Evolutionary conservation across 1,284 basidiomycete species (phyloP).

Genomic region (Cystobasidiaceae sp.): DNA sequence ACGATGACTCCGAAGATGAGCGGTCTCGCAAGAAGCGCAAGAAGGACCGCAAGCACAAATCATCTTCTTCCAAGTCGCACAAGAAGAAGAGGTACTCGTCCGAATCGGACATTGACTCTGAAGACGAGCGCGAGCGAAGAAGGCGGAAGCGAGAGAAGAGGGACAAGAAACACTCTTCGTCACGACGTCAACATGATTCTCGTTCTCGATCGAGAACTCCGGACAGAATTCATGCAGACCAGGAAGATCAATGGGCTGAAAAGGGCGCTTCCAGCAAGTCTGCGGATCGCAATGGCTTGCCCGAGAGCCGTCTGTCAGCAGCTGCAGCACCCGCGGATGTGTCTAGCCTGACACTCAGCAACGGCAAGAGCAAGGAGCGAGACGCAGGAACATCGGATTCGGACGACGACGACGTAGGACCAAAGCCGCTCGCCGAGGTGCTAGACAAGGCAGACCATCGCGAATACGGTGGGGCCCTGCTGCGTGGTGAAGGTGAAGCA

Average conservation of each 20-base stretch:
- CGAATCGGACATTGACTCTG: constrained; percentile 13
- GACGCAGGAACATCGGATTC: constrained; percentile 38
- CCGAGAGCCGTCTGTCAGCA: background rate
- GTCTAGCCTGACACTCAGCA: constrained; percentile 32
- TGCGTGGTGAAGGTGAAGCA: constrained; percentile 90
- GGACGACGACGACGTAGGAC: constrained; percentile 45
- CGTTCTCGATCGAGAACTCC: background rate
- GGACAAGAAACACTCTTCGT: constrained; percentile 31
- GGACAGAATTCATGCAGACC: constrained; percentile 20
- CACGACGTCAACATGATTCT: constrained; percentile 1
- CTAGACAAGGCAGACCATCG: constrained; percentile 6
- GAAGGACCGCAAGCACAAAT: constrained; percentile 31
- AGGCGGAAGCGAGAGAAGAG: constrained; percentile 14
- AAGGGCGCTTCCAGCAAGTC: constrained; percentile 15
- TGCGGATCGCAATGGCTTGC: background rate
- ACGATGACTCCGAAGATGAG: constrained; percentile 17
- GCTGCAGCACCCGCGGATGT: constrained; percentile 15
- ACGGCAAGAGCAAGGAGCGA: constrained; percentile 39
- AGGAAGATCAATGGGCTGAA: constrained; percentile 41
- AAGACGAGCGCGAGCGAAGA: constrained; percentile 25
- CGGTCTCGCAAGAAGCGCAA: constrained; percentile 15
- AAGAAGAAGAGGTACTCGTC: constrained; percentile 28
- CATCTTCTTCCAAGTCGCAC: background rate
- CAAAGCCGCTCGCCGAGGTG: constrained; percentile 35
- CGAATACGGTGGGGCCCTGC: constrained; percentile 68